These are phyloP conservation scores for Chlamydomonas incerta DNA, from an alignment of 139 green algal species.

Conservation along the genomic window DNA sequence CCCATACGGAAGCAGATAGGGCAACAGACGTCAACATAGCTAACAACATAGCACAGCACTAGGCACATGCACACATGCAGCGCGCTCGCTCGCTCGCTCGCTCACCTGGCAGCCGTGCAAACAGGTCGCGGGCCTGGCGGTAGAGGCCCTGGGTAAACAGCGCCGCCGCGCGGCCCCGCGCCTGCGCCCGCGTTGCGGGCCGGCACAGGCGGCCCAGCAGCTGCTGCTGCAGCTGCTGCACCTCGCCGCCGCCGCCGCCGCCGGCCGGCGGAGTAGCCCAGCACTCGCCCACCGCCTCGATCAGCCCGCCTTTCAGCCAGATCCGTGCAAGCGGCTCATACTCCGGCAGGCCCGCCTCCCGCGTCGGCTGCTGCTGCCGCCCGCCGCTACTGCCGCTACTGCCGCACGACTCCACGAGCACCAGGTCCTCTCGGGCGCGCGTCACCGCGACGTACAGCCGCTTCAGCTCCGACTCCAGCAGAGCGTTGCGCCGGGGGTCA, in stretches of 20 bases:
- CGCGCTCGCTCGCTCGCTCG: too few relatives aligned
- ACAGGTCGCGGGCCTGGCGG: background rate
- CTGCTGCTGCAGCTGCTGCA: too few relatives aligned
- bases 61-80: too few relatives aligned
- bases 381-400: too few relatives aligned
- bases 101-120: background rate
- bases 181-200: background rate
- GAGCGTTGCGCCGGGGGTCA: too few relatives aligned
- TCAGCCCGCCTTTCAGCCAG: background rate
- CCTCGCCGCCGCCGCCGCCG: background rate
- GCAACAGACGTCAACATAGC: too few relatives aligned
- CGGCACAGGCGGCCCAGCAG: constrained; percentile 11
- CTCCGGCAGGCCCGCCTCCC: background rate
- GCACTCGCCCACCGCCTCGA: too few relatives aligned
- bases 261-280: too few relatives aligned
- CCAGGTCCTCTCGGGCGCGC: constrained; percentile 20
- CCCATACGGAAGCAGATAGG: too few relatives aligned
- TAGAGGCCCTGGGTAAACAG: background rate
- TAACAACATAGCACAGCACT: too few relatives aligned
- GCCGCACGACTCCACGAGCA: constrained; percentile 45
- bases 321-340: background rate
- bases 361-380: background rate
- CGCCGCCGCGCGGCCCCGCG: background rate
- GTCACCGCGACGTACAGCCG: constrained; percentile 49
- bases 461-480: constrained; percentile 45